Conservation (phyloP, 2,329 filamentous ascomycete species). For the Beauveria australis region DNA sequence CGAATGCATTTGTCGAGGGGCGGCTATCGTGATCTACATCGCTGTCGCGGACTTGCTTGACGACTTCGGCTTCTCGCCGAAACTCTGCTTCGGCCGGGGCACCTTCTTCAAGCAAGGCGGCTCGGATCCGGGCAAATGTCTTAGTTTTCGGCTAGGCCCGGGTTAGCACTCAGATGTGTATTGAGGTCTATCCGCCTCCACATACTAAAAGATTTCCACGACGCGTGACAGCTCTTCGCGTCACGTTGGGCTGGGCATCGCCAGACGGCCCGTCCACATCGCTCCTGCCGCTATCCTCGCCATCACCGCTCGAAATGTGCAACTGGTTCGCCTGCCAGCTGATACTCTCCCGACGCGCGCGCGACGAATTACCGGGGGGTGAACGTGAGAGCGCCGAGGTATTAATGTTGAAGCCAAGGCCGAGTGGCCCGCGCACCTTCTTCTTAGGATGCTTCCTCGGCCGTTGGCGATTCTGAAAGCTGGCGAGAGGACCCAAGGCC, state of each 20-base stretch:
- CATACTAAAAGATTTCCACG: conserved; percentile 81
- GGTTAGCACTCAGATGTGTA: background rate
- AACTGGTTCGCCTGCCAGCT: conserved; percentile 85
- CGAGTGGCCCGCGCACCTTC: conserved; percentile 40
- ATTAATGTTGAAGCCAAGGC: conserved; percentile 41
- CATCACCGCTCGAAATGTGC: conserved; percentile 66
- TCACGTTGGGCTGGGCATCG: conserved; percentile 63
- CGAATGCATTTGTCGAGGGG: conserved; percentile 29
- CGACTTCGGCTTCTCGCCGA: conserved; percentile 86
- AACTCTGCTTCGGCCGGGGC: conserved; percentile 84
- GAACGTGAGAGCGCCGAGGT: conserved; percentile 55
- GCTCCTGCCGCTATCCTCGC: conserved; percentile 56
- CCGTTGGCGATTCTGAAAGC: conserved; percentile 71
- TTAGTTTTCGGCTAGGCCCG: conserved; percentile 77
- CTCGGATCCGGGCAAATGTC: conserved; percentile 86
- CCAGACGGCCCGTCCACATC: conserved; percentile 40
- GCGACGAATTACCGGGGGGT: conserved; percentile 50
- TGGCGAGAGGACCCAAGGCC: conserved; percentile 54
- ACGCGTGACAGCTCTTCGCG: conserved; percentile 74
- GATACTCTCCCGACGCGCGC: conserved; percentile 74
- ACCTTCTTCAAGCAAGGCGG: conserved; percentile 79
- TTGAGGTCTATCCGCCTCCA: conserved; percentile 10
- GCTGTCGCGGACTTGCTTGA: conserved; percentile 88
- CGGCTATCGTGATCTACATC: conserved; percentile 56
- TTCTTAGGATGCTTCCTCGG: conserved; percentile 59